A percentile compares a stretch with the other conserved stretches of the same genome.
Conservation (phyloP, 306 rosid genomes). For the Vigna radiata region DNA sequence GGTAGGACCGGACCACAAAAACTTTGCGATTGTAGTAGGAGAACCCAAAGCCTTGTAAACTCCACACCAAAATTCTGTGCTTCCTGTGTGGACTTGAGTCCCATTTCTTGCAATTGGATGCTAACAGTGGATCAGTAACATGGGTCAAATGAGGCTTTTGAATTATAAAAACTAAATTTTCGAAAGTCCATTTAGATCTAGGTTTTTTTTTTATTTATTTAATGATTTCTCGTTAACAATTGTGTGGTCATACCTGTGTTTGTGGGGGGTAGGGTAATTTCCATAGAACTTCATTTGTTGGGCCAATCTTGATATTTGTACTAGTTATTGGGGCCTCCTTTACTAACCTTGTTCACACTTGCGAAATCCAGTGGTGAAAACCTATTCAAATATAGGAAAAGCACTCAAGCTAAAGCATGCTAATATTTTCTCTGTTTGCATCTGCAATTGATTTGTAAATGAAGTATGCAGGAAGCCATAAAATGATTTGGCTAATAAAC, state of each 20-base stretch:
- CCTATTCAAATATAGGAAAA: conserved; percentile 11
- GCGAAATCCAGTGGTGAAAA: background rate
- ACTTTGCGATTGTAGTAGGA: background rate
- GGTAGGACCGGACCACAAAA: background rate
- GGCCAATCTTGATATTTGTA: background rate
- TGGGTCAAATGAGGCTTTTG: background rate
- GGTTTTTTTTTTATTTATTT: background rate
- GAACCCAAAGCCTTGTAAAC: background rate
- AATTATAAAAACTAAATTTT: background rate
- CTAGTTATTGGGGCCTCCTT: too few relatives aligned
- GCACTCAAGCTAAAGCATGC: conserved; percentile 7
- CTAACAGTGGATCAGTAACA: background rate
- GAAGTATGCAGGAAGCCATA: conserved; percentile 5
- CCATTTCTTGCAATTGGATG: background rate
- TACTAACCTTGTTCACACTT: background rate
- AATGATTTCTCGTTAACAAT: background rate
- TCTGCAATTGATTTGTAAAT: conserved; percentile 25
- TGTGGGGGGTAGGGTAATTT: background rate
- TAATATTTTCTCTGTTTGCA: conserved; percentile 1
- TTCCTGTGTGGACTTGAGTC: background rate
- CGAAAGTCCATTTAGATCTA: background rate
- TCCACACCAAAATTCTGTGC: background rate
- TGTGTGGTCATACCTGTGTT: background rate
- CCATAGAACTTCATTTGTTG: background rate
- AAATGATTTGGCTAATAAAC: conserved; percentile 11